Evolutionary conservation across 2,329 filamentous ascomycete genomes (phyloP), one percentile per base, ranked within the genome.

Genomic region (Fusarium tuaranense): DNA sequence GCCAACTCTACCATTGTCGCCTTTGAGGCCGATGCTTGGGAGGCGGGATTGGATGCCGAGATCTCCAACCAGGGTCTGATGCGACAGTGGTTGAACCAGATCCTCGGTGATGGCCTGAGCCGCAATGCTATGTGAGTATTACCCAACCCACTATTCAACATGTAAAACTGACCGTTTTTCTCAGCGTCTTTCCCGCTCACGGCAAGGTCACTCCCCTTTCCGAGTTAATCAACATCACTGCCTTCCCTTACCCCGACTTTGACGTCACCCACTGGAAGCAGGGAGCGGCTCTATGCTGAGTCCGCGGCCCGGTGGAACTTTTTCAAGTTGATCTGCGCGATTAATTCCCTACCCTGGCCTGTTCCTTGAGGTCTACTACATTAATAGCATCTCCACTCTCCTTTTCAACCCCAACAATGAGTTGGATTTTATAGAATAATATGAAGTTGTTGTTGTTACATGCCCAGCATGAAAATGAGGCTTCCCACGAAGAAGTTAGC

Each of bases 61-160:
- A 27, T 46, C 2, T 62, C 63, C 5, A 58, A 69, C 10, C 67
- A 66, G 46, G 63, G 39, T 10, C 27, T 67, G 39, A 63, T 69
- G 67, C 48, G 67, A 7, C 57, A 67, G n/a, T 69, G 67, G 67
- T 9, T 69, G 22, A 36, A 69, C 20, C 67, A 69, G 32, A 13
- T 63, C 5, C 10, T 58, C 2, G 8, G 10, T 13, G 67, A 69
- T 41, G 67, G 58, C 3, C 30, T 69, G 3, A 51, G 58, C 20
- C 36, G 44, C 13, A 41, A 69, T 18, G 58, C 63, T 4, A 63
- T 62, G 63, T 69, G 20, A 63, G 59, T 67, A n/a, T 7, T 22
- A 2, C 10, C 16, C n/a, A 27, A 12, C 9, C 1, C 5, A 25
- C 12, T 4, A 6, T 7, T 1, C 0, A 1, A 1, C 14, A 34